Evolutionary conservation across 2,329 filamentous ascomycete genomes (phyloP), one percentile per base, ranked within the genome.

Genomic region (Alternaria conjuncta): DNA sequence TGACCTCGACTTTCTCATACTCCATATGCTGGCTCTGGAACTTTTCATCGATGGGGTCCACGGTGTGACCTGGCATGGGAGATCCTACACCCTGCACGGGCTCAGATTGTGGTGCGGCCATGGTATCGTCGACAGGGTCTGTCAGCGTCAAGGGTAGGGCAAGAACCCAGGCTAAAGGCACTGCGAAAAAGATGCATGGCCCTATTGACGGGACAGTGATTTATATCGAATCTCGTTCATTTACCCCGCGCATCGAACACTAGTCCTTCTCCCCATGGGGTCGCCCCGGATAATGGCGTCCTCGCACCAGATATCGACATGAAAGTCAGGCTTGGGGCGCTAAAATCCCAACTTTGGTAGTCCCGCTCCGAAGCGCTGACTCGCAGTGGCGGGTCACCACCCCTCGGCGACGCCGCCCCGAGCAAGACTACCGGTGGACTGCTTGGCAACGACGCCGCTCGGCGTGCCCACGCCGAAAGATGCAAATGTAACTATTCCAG

Each of bases 11-110:
- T 18, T 30, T 45, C 30, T 57, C 44, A 41, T 50, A 56, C 3
- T 58, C 41, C 20, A 45, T 45, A 10, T 58, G 49, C 49, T 55
- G 57, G 28, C 49, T 55, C 41, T 41, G 28, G n/a, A 36, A 41
- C 15, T 57, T 50, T 20, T 57, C 44, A 32, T 57, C 44, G n/a
- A 56, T 41, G n/a, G 43, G 30, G 13, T 45, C 36, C 13, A 5
- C n/a, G 26, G 15, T 56, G 25, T 56, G 36, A 28, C 11, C 54
- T 45, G 41, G n/a, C 30, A 45, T 20, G 15, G 41, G 26, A 44
- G 54, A 28, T 41, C 13, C 41, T 21, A 28, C n/a, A 32, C 32
- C 41, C 54, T 46, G 36, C 2, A 21, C 20, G 23, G 46, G 30
- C 26, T 26, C 30, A 23, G 26, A 3, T 25, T 53, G 18, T n/a